phyloP scores from a whole-genome alignment of 176 grass and related monocot genomes.

The Canna indica region DNA sequence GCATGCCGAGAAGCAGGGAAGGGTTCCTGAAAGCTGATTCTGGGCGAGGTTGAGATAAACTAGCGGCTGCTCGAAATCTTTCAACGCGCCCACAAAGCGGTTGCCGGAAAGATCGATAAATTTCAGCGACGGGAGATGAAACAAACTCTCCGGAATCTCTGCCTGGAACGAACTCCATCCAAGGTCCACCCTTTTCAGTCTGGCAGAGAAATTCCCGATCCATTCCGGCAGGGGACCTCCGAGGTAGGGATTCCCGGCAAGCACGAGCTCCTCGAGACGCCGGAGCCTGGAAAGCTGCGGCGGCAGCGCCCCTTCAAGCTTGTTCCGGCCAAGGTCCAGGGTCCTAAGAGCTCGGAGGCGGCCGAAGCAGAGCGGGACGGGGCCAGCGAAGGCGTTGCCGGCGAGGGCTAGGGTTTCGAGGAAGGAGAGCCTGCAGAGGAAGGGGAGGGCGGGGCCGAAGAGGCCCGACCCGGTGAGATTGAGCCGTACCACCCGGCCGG shows the following conservation, averaged over 20 bases:
- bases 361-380: conserved; percentile 13
- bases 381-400: not conserved
- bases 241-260: conserved; percentile 8
- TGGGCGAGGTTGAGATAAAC: conserved; percentile 11
- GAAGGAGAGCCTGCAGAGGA: conserved; percentile 9
- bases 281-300: conserved; percentile 2
- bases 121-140: conserved; percentile 7
- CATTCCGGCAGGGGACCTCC: not conserved
- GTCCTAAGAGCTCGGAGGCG: conserved; percentile 8
- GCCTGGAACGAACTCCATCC: conserved; percentile 12
- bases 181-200: conserved; percentile 14
- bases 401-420: conserved; percentile 16
- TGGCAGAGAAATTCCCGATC: conserved; percentile 9
- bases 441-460: not conserved
- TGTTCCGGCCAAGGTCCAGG: conserved; percentile 17
- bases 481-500: conserved; percentile 16
- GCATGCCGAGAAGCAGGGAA: conserved; percentile 19
- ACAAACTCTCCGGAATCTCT: conserved; percentile 19
- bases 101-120: conserved; percentile 22
- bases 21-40: conserved; percentile 18
- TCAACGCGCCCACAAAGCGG: not conserved
- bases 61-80: conserved; percentile 13
- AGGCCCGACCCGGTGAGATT: not conserved
- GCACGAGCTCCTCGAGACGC: conserved; percentile 10
- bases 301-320: conserved; percentile 15